phyloP scores from a whole-genome alignment of 2,329 filamentous ascomycete genomes.

The Colletotrichum graminicola region DNA sequence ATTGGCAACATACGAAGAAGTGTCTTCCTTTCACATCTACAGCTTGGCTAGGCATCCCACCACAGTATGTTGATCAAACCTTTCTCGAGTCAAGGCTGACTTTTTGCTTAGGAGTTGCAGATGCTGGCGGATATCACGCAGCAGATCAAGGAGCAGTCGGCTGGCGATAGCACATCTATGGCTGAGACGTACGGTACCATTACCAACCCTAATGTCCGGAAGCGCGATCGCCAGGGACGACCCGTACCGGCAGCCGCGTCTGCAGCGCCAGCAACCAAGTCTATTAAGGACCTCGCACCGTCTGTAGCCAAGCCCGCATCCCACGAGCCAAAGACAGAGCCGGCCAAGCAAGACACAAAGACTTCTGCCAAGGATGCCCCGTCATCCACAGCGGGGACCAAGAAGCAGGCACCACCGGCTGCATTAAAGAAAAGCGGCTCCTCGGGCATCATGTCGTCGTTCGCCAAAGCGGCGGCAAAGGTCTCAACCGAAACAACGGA shows the following conservation, averaged over 20 bases:
- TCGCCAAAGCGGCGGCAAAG: slow-evolving; percentile 70
- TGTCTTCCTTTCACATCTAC: slow-evolving; percentile 87
- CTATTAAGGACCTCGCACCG: slow-evolving; percentile 49
- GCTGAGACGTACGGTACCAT: slow-evolving; percentile 80
- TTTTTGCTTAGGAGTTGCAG: slow-evolving; percentile 67
- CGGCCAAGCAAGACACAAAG: slow-evolving; percentile 54
- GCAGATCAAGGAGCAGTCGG: slow-evolving; percentile 68
- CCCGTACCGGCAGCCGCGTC: slow-evolving; percentile 44
- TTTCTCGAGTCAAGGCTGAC: neutral
- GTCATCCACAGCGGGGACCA: slow-evolving; percentile 53
- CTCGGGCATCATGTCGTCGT: slow-evolving; percentile 78
- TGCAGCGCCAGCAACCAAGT: slow-evolving; percentile 47
- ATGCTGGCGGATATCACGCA: slow-evolving; percentile 77
- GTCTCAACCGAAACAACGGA: slow-evolving; percentile 40
- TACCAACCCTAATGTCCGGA: slow-evolving; percentile 75
- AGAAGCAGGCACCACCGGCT: slow-evolving; percentile 52
- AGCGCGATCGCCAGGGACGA: slow-evolving; percentile 58
- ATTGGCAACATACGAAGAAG: slow-evolving; percentile 76
- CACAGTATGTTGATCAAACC: slow-evolving; percentile 59
- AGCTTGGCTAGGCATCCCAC: slow-evolving; percentile 80
- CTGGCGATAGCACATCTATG: slow-evolving; percentile 70
- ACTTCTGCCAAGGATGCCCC: slow-evolving; percentile 54
- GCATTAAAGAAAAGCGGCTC: slow-evolving; percentile 70
- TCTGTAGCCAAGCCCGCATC: slow-evolving; percentile 42
- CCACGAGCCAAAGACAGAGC: slow-evolving; percentile 43